These are phyloP conservation scores for Macrophomina tecta DNA, from an alignment of 2,329 filamentous ascomycete species.

Conservation along the genomic window DNA sequence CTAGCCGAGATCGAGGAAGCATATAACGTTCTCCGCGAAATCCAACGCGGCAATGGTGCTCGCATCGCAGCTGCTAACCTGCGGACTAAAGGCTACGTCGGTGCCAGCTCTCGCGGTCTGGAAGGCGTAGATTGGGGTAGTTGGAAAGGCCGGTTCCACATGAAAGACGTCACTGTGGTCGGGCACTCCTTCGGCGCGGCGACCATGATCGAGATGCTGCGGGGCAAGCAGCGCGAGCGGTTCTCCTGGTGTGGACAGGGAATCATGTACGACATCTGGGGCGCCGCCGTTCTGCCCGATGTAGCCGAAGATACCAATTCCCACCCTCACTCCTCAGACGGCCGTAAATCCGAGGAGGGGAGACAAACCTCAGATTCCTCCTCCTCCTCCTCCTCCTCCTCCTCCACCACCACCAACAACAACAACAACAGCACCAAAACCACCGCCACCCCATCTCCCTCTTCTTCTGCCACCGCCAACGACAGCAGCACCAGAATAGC, in stretches of 20 bases:
- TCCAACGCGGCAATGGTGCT: constrained; percentile 61
- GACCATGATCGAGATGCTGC: constrained; percentile 65
- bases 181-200: constrained; percentile 73
- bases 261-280: constrained; percentile 72
- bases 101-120: constrained; percentile 65
- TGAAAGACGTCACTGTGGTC: constrained; percentile 64
- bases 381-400: too few species aligned
- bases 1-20: constrained; percentile 70
- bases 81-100: constrained; percentile 62
- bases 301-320: constrained; percentile 27
- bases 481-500: not conserved
- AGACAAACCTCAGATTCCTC: too few species aligned
- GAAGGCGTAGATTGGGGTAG: constrained; percentile 61
- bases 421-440: not conserved
- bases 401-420: too few species aligned
- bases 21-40: constrained; percentile 61
- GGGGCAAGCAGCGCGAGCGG: constrained; percentile 53
- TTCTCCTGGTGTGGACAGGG: constrained; percentile 67
- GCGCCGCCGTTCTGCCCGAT: constrained; percentile 30
- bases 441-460: not conserved
- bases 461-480: not conserved
- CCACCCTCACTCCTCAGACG: not conserved
- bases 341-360: too few species aligned
- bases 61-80: constrained; percentile 60
- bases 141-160: constrained; percentile 64